Percentiles rank a stretch among this genome's conserved stretches.
These are phyloP conservation scores for Fomitopsis schrenkii DNA, from an alignment of 1,284 basidiomycete species.

Conservation along the genomic window DNA sequence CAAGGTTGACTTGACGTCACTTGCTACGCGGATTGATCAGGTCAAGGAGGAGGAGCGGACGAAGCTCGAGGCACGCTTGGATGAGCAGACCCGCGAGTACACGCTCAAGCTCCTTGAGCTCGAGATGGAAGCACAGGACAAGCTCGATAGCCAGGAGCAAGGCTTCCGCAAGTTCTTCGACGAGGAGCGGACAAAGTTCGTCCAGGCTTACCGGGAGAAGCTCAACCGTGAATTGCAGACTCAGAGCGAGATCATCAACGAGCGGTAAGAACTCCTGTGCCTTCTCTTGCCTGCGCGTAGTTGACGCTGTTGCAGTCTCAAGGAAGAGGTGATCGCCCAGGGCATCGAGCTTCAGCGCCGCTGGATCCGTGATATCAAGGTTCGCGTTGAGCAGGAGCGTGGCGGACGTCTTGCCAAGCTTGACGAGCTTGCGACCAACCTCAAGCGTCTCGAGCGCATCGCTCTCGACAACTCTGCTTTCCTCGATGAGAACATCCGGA, in stretches of 20 bases:
- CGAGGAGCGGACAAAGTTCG: constrained; percentile 72
- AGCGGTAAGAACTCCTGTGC: constrained; percentile 55
- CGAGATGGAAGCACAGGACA: constrained; percentile 82
- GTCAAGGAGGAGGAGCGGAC: constrained; percentile 80
- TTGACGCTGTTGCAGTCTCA: constrained; percentile 53
- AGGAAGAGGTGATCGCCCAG: constrained; percentile 93
- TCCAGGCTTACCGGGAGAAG: constrained; percentile 82
- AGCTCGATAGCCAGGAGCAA: constrained; percentile 83
- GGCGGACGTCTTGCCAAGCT: constrained; percentile 94
- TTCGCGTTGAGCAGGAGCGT: constrained; percentile 94
- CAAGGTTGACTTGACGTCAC: constrained; percentile 78
- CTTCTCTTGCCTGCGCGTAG: background rate
- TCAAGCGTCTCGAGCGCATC: constrained; percentile 89
- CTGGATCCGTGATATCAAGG: constrained; percentile 96
- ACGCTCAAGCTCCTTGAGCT: constrained; percentile 78
- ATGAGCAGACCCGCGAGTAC: constrained; percentile 84
- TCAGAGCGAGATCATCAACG: constrained; percentile 92
- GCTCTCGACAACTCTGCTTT: constrained; percentile 88
- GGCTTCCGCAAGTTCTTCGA: constrained; percentile 84
- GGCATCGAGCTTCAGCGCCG: constrained; percentile 96
- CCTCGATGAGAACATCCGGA: constrained; percentile 85
- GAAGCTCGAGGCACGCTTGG: constrained; percentile 75
- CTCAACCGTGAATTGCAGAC: constrained; percentile 83
- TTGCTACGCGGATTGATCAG: constrained; percentile 76
- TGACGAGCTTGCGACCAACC: constrained; percentile 85